Evolutionary conservation across 116 monocot species (phyloP).

Genomic region (Papilionanthe hybrid): DNA sequence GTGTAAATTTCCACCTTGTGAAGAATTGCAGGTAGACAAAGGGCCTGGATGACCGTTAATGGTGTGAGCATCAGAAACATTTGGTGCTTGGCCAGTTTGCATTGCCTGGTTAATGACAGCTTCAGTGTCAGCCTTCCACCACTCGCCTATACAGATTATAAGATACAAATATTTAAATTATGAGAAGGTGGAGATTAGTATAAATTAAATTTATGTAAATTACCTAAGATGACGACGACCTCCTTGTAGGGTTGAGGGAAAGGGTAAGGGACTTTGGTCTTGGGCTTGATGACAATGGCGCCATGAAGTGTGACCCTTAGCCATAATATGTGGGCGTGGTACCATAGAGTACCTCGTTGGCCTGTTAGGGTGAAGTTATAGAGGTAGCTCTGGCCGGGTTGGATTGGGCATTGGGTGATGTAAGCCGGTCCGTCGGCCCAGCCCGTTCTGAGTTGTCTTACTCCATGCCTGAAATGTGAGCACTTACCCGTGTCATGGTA

Average conservation of each 20-base stretch:
- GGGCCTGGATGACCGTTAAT: constrained; percentile 56
- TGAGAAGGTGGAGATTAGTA: background rate
- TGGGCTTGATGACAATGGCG: constrained; percentile 35
- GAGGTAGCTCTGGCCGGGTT: constrained; percentile 26
- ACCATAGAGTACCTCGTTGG: constrained; percentile 44
- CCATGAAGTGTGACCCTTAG: constrained; percentile 47
- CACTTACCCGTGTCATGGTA: no score
- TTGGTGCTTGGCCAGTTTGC: constrained; percentile 42
- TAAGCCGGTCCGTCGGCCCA: constrained; percentile 62
- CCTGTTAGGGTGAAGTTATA: constrained; percentile 50
- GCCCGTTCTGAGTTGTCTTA: constrained; percentile 33
- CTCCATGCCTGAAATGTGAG: constrained; percentile 32
- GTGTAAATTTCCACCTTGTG: background rate
- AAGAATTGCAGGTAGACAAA: constrained; percentile 30
- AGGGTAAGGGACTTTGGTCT: constrained; percentile 33
- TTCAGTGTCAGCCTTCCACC: constrained; percentile 70
- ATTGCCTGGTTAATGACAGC: constrained; percentile 48
- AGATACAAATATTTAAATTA: constrained; percentile 5
- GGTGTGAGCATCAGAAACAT: constrained; percentile 52
- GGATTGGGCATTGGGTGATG: constrained; percentile 53
- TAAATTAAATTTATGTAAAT: background rate
- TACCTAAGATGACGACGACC: constrained; percentile 24
- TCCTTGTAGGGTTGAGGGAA: constrained; percentile 39
- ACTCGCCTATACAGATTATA: constrained; percentile 32
- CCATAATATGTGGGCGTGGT: constrained; percentile 60